Conservation (phyloP, 2,329 filamentous ascomycete species). For the Phialophora macrospora region DNA sequence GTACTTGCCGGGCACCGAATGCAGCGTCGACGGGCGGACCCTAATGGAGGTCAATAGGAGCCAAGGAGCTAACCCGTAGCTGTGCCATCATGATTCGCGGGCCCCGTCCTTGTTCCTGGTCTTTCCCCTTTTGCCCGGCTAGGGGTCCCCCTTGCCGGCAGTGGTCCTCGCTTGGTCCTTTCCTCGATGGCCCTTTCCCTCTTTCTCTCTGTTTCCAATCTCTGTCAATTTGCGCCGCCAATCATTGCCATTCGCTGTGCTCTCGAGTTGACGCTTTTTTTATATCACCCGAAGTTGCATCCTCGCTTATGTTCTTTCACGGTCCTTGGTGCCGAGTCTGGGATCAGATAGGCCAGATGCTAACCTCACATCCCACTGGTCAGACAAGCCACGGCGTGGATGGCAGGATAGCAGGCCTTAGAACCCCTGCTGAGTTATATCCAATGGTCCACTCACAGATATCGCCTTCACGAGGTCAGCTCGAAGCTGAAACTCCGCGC, state of each 20-base stretch:
- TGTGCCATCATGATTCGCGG: background rate
- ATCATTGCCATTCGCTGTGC: slow-evolving; percentile 21
- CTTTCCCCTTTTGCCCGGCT: slow-evolving; percentile 3
- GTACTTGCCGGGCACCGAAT: background rate
- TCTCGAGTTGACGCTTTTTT: slow-evolving; percentile 16
- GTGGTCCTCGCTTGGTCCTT: background rate
- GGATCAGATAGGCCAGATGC: slow-evolving; percentile 26
- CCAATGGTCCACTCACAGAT: slow-evolving; percentile 27
- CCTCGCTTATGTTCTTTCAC: slow-evolving; percentile 30
- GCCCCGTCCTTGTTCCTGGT: background rate
- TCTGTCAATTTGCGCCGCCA: slow-evolving; percentile 31
- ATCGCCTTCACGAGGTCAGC: slow-evolving; percentile 27
- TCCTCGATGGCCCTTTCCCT: slow-evolving; percentile 17
- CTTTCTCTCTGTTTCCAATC: slow-evolving; percentile 19
- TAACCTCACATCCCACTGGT: slow-evolving; percentile 32
- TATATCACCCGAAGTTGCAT: slow-evolving; percentile 28
- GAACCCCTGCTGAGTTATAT: slow-evolving; percentile 15
- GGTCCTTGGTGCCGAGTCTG: slow-evolving; percentile 21
- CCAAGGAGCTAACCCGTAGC: background rate
- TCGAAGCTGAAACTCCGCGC: slow-evolving; percentile 34
- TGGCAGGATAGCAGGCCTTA: slow-evolving; percentile 21
- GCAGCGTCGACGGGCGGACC: background rate
- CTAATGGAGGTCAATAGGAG: background rate
- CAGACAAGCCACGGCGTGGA: slow-evolving; percentile 31
- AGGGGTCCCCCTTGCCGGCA: background rate